These are phyloP conservation scores for Grigorovia yakushimaensis DNA, from an alignment of 805 yeast species.

Conservation along the genomic window DNA sequence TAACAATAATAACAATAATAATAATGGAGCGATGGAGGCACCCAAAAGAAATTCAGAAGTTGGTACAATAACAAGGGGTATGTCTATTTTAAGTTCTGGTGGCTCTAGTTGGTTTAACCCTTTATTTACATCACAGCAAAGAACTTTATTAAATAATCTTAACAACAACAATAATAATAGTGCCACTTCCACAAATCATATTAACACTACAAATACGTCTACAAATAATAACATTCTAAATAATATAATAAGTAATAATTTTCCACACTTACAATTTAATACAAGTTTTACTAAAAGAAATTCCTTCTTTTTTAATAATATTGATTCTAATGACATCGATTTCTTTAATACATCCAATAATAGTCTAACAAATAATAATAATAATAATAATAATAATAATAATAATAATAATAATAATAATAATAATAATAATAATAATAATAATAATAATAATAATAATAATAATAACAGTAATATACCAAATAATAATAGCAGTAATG, in stretches of 20 bases:
- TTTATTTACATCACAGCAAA: not conserved
- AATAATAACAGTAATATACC: not conserved
- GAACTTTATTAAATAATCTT: not conserved
- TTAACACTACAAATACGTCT: slow-evolving; percentile 11
- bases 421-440: not conserved
- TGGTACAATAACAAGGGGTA: not conserved
- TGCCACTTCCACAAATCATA: slow-evolving; percentile 1
- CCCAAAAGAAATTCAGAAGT: not conserved
- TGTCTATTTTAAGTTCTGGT: not conserved
- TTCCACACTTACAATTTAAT: not conserved
- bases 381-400: not conserved
- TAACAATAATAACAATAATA: slow-evolving; percentile 1
- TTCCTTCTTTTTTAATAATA: slow-evolving; percentile 17
- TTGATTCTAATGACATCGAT: slow-evolving; percentile 19
- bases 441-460: not conserved
- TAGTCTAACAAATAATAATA: not conserved
- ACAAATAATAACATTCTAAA: slow-evolving; percentile 6
- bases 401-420: not conserved
- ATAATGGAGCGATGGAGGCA: not conserved
- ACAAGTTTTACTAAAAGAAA: slow-evolving; percentile 11
- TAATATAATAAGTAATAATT: not conserved
- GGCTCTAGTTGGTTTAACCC: not conserved
- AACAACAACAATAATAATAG: slow-evolving; percentile 29
- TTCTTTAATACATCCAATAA: slow-evolving; percentile 6
- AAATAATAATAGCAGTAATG: not conserved